Evolutionary conservation across 2,329 filamentous ascomycete species (phyloP), one percentile per base, ranked within the genome.

Genomic region (Hortaea sp.): DNA sequence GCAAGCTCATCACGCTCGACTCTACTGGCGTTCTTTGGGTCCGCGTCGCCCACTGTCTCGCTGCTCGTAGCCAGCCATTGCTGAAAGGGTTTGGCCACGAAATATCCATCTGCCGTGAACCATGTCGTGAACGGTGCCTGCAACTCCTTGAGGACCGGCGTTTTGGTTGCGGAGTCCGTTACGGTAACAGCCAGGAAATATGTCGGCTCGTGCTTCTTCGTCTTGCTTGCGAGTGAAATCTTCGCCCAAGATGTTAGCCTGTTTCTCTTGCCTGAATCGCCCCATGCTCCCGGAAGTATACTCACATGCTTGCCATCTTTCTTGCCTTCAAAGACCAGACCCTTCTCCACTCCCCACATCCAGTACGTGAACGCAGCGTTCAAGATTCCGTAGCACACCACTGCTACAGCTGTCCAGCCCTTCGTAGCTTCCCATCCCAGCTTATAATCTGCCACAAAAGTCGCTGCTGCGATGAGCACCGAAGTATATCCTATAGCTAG

Each of bases 371-470:
- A 76, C 2, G 76, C 72, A 29, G 77, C 75, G 63, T 95, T 97
- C 43, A 98, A 69, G 2, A 85, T 44, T 38, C 86, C 81, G 71
- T 98, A 98, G 11, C 82, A 63, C 7, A 75, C 74, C 4, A 97
- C 90, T 3, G 92, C 90, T 35, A 75, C 77, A 3, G 85, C 77
- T 0, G 90, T 94, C 71, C 82, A 90, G 53, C 76, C 70, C 67
- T 92, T 94, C 12, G 89, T 95, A 50, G 69, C 73, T 53, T 95
- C 87, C 76, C 92, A 97, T 57, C 89, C 90, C 41, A 88, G 74
- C 63, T 86, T 87, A 72, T 88, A 94, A 75, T 98, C 92, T 71
- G 88, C 89, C 52, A 79, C 81, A 73, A 97, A 97, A 58, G 87
- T 88, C 50, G 80, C 84, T 20, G 76, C 89, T 12, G 88, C 84